phyloP scores from a whole-genome alignment of 1,284 basidiomycete species.

The Pseudozyma sp. region DNA sequence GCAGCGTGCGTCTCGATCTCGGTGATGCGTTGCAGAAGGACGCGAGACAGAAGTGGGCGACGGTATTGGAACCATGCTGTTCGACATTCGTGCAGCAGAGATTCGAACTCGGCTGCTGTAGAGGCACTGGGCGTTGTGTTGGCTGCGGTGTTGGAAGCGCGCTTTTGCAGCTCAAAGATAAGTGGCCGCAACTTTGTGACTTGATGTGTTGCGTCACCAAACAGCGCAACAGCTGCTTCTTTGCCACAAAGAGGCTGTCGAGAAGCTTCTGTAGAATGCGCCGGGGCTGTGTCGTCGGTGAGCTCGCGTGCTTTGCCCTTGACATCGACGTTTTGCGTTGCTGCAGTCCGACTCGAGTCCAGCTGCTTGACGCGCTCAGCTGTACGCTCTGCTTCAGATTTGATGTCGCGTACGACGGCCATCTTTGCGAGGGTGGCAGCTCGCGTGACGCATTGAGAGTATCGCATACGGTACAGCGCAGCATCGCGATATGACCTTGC shows the following conservation, averaged over 20 bases:
- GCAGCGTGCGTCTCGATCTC: constrained; percentile 29
- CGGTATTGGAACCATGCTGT: constrained; percentile 51
- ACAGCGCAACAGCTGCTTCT: constrained; percentile 7
- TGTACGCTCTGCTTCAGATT: constrained; percentile 14
- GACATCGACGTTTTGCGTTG: background rate
- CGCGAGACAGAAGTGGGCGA: constrained; percentile 31
- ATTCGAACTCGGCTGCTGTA: constrained; percentile 50
- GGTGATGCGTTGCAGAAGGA: constrained; percentile 32
- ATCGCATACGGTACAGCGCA: constrained; percentile 61
- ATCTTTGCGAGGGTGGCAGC: constrained; percentile 57
- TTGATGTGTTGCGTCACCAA: constrained; percentile 14
- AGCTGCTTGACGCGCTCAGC: constrained; percentile 36
- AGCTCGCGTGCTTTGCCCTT: constrained; percentile 37
- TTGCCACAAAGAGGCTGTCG: background rate
- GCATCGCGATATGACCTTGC: constrained; percentile 56
- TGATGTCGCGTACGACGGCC: constrained; percentile 38
- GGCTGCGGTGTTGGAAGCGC: constrained; percentile 12
- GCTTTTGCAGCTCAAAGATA: constrained; percentile 46
- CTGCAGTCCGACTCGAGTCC: constrained; percentile 4
- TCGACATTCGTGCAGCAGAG: constrained; percentile 52
- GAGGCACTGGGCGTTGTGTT: constrained; percentile 15
- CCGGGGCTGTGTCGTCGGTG: constrained; percentile 1
- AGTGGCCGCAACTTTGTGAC: constrained; percentile 44
- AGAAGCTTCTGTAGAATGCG: background rate
- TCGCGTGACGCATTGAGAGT: constrained; percentile 57